Percentiles rank a stretch among this genome's conserved stretches.
These are phyloP conservation scores for Neocucurbitaria cava DNA, from an alignment of 2,329 filamentous ascomycete genomes.

Conservation along the genomic window DNA sequence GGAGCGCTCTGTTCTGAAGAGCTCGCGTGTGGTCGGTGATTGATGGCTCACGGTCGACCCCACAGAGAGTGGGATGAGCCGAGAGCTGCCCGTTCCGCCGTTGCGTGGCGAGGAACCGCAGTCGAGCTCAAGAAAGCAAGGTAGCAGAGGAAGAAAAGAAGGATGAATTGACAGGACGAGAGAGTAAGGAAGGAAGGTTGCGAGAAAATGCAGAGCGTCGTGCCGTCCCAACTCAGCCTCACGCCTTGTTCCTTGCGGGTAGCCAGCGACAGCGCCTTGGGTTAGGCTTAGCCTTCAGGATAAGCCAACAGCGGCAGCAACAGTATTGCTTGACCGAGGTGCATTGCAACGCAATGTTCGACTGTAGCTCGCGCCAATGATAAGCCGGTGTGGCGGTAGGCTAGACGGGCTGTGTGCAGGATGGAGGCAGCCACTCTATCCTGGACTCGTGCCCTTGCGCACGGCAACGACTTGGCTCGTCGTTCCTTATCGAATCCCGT, in stretches of 20 bases:
- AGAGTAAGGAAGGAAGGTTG: constrained; percentile 12
- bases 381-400: constrained; percentile 19
- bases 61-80: background rate
- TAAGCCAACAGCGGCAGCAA: constrained; percentile 11
- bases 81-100: background rate
- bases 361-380: constrained; percentile 23
- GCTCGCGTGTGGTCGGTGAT: background rate
- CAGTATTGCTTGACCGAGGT: constrained; percentile 23
- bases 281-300: constrained; percentile 19
- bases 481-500: constrained; percentile 16
- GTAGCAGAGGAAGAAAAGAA: background rate
- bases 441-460: constrained; percentile 1
- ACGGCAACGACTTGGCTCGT: constrained; percentile 19
- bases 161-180: background rate
- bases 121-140: constrained; percentile 1
- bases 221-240: constrained; percentile 19
- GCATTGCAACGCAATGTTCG: constrained; percentile 12
- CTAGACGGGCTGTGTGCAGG: constrained; percentile 29
- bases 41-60: background rate
- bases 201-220: constrained; percentile 3
- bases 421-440: constrained; percentile 7
- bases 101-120: background rate
- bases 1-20: background rate
- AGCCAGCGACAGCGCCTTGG: constrained; percentile 7
- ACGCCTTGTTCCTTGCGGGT: constrained; percentile 9